Base-by-base conservation (phyloP, 257 asterid species). In the Ehretia macrophylla region DNA sequence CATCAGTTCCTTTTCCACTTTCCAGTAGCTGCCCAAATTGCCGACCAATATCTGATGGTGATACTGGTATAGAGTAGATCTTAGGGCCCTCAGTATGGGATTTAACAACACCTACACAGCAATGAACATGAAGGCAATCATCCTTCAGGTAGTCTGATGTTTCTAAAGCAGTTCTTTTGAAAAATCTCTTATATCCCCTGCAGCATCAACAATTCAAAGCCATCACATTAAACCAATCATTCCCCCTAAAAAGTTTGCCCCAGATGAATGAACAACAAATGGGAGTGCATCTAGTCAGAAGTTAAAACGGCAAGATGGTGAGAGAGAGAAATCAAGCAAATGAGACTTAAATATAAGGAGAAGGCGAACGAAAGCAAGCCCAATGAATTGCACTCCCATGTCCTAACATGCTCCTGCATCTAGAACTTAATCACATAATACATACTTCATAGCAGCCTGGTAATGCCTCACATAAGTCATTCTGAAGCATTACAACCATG, bases 81-180 rank as follows among this genome's bases (percentile, higher is more conserved):
- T 57, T 70, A 1, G 70, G 70, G 18, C 70, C 56, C 39, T 64
- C 70, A n/a, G 32, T 58, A 51, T 45, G 54, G 22, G 67, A 48
- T 56, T 49, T 70, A 32, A 70, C 70, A 51, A 70, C 71, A 58
- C 65, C 65, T 18, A 60, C 65, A 16, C 54, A 42, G 65, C 65
- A 60, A 19, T 47, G 53, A 35, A 60, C 49, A 14, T 23, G 49
- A 48, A 60, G 53, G 22, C 65, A 60, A 60, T 60, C 65, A 60
- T 60, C 55, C 32, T 60, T 60, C 11, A 60, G 55, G 55, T 45
- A 60, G 54, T 46, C 38, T 21, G 65, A 60, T 44, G 65, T 27
- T 45, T 60, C 65, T 20, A 60, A 42, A 22, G 49, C 20, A 12
- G 65, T 16, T 47, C 65, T 60, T 47, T 32, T 60, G 65, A 60